Conservation (phyloP, 73 alveolate species). For the Paraurostyla sp. region DNA sequence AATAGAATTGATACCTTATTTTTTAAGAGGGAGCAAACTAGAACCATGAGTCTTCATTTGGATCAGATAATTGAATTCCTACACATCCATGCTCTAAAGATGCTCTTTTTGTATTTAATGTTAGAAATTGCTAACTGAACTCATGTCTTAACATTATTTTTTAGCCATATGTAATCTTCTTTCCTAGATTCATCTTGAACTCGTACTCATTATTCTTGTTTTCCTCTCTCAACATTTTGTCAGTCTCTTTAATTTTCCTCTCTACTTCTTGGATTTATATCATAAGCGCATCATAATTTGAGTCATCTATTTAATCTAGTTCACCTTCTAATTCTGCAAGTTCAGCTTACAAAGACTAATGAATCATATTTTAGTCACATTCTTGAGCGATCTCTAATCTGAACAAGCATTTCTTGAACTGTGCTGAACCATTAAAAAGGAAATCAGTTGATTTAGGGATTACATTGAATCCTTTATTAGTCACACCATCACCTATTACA, state of each 20-base stretch:
- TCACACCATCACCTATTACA: conserved; percentile 61
- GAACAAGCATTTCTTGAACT: conserved; percentile 60
- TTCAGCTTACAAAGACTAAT: neutral
- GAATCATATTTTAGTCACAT: conserved; percentile 9
- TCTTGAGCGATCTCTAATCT: conserved; percentile 58
- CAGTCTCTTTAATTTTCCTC: conserved; percentile 4
- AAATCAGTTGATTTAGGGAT: neutral
- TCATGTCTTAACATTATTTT: conserved; percentile 60
- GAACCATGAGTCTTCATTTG: conserved; percentile 30
- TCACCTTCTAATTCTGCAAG: conserved; percentile 48
- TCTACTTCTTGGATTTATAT: neutral
- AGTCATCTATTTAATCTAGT: neutral
- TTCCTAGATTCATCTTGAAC: conserved; percentile 57
- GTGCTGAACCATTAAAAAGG: neutral
- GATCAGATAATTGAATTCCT: conserved; percentile 16
- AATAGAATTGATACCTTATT: conserved; percentile 4
- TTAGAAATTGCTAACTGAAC: conserved; percentile 51
- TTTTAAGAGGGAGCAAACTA: conserved; percentile 52
- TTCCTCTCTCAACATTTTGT: conserved; percentile 39
- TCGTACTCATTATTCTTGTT: conserved; percentile 51
- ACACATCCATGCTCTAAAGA: conserved; percentile 69
- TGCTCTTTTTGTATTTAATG: conserved; percentile 47
- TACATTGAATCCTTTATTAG: conserved; percentile 49
- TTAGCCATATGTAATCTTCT: conserved; percentile 64
- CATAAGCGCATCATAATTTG: neutral